Base-by-base conservation (phyloP, 768 basidiomycete species). In the Pilatotrama ljubarskyi region DNA sequence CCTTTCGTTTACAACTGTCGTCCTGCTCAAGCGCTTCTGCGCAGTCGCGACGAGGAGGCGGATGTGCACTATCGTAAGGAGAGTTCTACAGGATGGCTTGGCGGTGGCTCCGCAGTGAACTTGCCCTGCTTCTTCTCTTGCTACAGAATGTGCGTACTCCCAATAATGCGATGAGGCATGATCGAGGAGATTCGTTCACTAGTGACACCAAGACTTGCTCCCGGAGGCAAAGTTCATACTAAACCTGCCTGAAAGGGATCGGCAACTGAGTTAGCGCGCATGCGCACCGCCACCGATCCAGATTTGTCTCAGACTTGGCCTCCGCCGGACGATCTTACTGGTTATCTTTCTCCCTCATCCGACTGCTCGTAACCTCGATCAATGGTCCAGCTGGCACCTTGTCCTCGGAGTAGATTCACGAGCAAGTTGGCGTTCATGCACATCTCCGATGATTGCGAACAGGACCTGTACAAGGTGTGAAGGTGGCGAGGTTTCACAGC, bases 281-380 rank as follows among this genome's bases (percentile, higher is more conserved):
- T 13, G 0, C 15, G 37, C 55, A 57, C 55, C 15, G 55, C 55
- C 55, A 57, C 55, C 26, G 54, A 49, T 57, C 47, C 22, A 15
- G 47, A 22, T 17, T 37, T 20, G 55, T n/a, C 55, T 49, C n/a
- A 49, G 55, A 57, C 26, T 32, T 13, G 47, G n/a, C n/a, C 47
- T 40, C 47, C 46, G 37, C 32, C 35, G 50, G 40, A 10, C 14
- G 22, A 32, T 24, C 52, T 40, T 25, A 42, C 41, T 54, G 41
- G 40, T 53, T 53, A 44, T 54, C 41, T 32, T 35, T 35, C 42
- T 9, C 52, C 42, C 38, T 32, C 51, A 25, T 43, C 14, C 22
- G 25, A n/a, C 41, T 18, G 26, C 48, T 47, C 46, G 46, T 5
- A 25, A 25, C 32, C 15, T 44, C 43, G 43, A 44, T 20, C 22